Percentiles rank a stretch among this genome's conserved stretches.
These are phyloP conservation scores for Lithocarpus polystachyus DNA, from an alignment of 306 rosid species.

Conservation along the genomic window DNA sequence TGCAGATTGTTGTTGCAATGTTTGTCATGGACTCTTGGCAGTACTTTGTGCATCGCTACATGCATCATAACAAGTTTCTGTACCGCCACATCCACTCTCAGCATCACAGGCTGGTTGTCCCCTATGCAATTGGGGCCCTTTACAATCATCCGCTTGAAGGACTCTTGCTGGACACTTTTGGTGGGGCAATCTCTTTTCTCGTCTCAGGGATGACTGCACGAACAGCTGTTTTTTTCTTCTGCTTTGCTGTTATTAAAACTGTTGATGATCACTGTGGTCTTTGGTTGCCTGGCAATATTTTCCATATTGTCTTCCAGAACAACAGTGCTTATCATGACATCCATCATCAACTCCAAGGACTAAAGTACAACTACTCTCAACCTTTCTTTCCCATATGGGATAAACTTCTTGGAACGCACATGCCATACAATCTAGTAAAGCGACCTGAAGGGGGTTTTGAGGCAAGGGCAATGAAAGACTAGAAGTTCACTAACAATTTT, in stretches of 20 bases:
- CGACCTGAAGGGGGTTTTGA: constrained; percentile 75
- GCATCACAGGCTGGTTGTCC: constrained; percentile 77
- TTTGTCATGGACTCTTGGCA: constrained; percentile 90
- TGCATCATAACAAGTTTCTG: constrained; percentile 89
- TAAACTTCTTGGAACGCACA: constrained; percentile 70
- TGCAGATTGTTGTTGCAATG: constrained; percentile 76
- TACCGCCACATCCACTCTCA: constrained; percentile 83
- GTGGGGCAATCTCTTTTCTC: constrained; percentile 79
- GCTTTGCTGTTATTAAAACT: constrained; percentile 75
- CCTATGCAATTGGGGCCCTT: constrained; percentile 88
- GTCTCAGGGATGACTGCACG: constrained; percentile 83
- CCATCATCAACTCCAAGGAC: constrained; percentile 87
- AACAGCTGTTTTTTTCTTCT: constrained; percentile 73
- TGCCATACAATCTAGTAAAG: constrained; percentile 73
- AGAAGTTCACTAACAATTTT: constrained; percentile 11
- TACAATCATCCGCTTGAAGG: constrained; percentile 90
- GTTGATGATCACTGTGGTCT: constrained; percentile 90
- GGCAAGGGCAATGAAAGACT: constrained; percentile 52
- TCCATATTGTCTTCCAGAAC: constrained; percentile 73
- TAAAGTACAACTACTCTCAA: constrained; percentile 80
- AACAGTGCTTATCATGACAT: constrained; percentile 93
- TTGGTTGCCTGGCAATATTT: constrained; percentile 80
- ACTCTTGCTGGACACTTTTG: constrained; percentile 80
- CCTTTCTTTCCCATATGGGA: constrained; percentile 94
- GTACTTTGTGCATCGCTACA: constrained; percentile 82